A percentile compares a stretch with the other conserved stretches of the same genome.
Conservation (phyloP, 257 asterid species). For the Gentiana straminea region DNA sequence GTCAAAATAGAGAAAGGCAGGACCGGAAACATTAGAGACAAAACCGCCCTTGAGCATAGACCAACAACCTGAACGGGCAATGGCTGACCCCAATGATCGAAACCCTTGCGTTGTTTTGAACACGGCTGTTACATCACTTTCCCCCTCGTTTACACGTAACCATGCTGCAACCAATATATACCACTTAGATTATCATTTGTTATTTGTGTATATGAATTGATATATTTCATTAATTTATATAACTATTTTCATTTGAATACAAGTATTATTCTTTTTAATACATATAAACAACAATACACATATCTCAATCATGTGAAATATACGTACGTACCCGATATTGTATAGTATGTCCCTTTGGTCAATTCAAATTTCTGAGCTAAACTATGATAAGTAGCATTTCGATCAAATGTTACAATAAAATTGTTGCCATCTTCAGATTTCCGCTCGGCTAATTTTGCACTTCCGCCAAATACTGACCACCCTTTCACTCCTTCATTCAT, state of each 20-base stretch:
- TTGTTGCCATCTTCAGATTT: slow-evolving; percentile 33
- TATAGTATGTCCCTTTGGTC: slow-evolving; percentile 34
- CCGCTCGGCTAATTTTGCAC: slow-evolving; percentile 17
- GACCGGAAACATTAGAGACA: slow-evolving; percentile 26
- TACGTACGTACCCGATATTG: slow-evolving; percentile 41
- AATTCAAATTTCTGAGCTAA: slow-evolving; percentile 30
- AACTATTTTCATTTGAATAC: too few species aligned
- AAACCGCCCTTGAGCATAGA: slow-evolving; percentile 61
- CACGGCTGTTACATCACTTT: slow-evolving; percentile 27
- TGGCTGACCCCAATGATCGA: slow-evolving; percentile 32
- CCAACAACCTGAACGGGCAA: slow-evolving; percentile 45
- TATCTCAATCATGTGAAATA: too few species aligned
- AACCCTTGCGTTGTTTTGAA: slow-evolving; percentile 22
- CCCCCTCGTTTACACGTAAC: slow-evolving; percentile 52
- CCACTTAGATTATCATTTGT: not conserved
- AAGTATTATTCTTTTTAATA: too few species aligned
- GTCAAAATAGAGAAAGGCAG: slow-evolving; percentile 31
- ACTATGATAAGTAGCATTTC: slow-evolving; percentile 22
- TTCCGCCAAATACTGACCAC: slow-evolving; percentile 33
- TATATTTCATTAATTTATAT: too few species aligned
- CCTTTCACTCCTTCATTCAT: slow-evolving; percentile 39
- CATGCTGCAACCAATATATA: slow-evolving; percentile 28
- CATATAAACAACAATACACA: too few species aligned
- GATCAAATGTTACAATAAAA: slow-evolving; percentile 28
- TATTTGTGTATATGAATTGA: too few species aligned